Percentiles rank a stretch among this genome's conserved stretches.
phyloP scores from a whole-genome alignment of 768 basidiomycete species.

The Phlebiopsis gigantea region DNA sequence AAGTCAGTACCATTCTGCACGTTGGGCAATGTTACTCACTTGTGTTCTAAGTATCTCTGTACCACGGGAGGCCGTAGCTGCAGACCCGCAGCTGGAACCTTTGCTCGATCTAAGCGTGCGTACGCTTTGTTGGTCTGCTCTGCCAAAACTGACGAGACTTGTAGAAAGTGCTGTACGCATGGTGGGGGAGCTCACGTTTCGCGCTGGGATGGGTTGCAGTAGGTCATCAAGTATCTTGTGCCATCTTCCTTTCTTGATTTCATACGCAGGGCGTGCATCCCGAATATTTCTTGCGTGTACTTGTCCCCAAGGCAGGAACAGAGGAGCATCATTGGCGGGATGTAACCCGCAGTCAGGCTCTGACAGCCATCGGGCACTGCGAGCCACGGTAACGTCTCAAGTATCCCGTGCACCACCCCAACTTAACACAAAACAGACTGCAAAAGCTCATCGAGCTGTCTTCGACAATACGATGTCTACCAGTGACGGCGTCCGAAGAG shows the following conservation, averaged over 20 bases:
- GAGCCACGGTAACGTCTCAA: constrained; percentile 13
- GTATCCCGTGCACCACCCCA: neutral
- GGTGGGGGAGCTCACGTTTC: neutral
- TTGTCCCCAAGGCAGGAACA: constrained; percentile 4
- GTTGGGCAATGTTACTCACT: neutral
- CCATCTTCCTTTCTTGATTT: neutral
- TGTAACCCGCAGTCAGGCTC: neutral
- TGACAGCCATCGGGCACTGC: constrained; percentile 9
- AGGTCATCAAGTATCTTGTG: neutral
- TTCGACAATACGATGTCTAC: neutral
- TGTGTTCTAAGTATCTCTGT: constrained; percentile 7
- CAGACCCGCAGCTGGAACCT: constrained; percentile 7
- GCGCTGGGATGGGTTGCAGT: neutral
- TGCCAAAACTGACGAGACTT: neutral
- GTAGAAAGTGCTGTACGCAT: neutral
- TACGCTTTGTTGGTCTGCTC: neutral
- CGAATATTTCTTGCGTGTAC: neutral
- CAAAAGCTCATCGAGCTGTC: constrained; percentile 11
- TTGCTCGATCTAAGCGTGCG: constrained; percentile 8
- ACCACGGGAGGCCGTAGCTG: constrained; percentile 7
- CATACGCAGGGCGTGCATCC: neutral
- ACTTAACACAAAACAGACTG: constrained; percentile 8
- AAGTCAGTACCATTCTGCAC: constrained; percentile 13
- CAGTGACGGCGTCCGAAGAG: neutral
- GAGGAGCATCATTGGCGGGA: neutral